Evolutionary conservation across 2,329 filamentous ascomycete genomes (phyloP), one percentile per base, ranked within the genome.

Genomic region (Intubia oerlemansii): DNA sequence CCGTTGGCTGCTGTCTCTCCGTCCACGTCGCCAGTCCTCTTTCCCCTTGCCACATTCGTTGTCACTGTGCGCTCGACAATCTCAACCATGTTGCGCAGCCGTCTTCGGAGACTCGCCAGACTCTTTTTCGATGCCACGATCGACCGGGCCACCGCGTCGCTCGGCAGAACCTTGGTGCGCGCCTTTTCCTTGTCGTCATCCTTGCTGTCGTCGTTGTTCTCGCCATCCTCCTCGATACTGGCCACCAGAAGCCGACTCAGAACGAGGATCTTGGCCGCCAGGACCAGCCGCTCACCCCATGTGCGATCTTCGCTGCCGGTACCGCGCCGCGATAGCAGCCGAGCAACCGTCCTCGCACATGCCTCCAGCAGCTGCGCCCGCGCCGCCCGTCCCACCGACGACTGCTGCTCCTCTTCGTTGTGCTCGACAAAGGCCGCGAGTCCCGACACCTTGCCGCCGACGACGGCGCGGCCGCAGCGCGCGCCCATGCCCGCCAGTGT

Each of bases 211-310:
- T n/a, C n/a, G n/a, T n/a, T n/a, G n/a, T 21, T n/a, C n/a, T 21
- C n/a, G 19, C 8, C 19, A 21, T n/a, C 19, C 11, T 24, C 62
- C 4, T 62, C 62, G 7, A 92, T 57, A 32, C 70, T 75, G 43
- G 80, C 85, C 35, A 74, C 61, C 32, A 93, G 51, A 29, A 90
- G 53, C 20, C 82, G 61, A 21, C 74, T 72, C 23, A 93, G 54
- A 10, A 90, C 74, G 26, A 85, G 56, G 2, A 80, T 56, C 48
- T 80, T 91, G 4, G 80, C 56, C 31, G 63, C 63, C 42, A 66
- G 37, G 4, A 73, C 50, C 34, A 73, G 42, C 30, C 58, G 51
- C 28, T 62, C 55, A 31, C 56, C 68, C 39, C 42, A 53, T 27
- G 47, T 31, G 19, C 23, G 16, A 6, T 27, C 14, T 12, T 11